These are phyloP conservation scores for Ustilago esculenta DNA, from an alignment of 1,284 basidiomycete genomes.

Conservation along the genomic window DNA sequence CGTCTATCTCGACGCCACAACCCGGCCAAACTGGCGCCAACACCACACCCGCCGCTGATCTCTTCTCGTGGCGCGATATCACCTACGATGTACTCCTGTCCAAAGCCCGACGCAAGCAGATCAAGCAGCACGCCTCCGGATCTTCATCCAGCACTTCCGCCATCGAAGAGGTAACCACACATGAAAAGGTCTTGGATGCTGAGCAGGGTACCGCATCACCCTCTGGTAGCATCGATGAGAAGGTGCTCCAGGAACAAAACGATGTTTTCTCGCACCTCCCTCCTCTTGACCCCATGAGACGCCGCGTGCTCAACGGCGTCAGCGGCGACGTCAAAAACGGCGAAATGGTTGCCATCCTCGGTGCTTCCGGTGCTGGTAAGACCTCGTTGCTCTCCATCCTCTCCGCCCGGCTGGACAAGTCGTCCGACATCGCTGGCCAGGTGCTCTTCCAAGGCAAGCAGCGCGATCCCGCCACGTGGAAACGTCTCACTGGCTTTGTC, in stretches of 20 bases:
- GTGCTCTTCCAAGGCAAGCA: slow-evolving; percentile 39
- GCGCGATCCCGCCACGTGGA: slow-evolving; percentile 53
- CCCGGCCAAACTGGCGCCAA: too few species aligned
- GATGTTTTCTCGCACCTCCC: slow-evolving; percentile 37
- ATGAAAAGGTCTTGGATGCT: slow-evolving; percentile 10
- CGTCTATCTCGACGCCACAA: slow-evolving; percentile 20
- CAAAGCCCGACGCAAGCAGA: slow-evolving; percentile 44
- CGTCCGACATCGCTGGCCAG: slow-evolving; percentile 43
- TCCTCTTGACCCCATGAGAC: slow-evolving; percentile 31
- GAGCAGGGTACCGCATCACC: slow-evolving; percentile 18
- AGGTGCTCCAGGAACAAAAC: slow-evolving; percentile 22
- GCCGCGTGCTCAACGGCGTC: slow-evolving; percentile 45
- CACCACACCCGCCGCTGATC: neutral
- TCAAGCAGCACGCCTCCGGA: slow-evolving; percentile 14
- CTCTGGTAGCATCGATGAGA: slow-evolving; percentile 2
- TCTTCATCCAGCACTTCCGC: neutral
- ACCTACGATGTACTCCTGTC: slow-evolving; percentile 54
- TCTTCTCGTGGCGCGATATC: slow-evolving; percentile 48
- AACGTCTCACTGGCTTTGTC: slow-evolving; percentile 52
- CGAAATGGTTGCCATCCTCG: slow-evolving; percentile 53
- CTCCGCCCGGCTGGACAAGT: slow-evolving; percentile 43
- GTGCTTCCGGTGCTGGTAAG: slow-evolving; percentile 56
- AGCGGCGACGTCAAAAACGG: slow-evolving; percentile 47
- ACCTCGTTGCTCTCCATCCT: slow-evolving; percentile 55
- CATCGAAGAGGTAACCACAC: neutral